phyloP scores from a whole-genome alignment of 2,329 filamentous ascomycete genomes.

The Aspergillus melleus region DNA sequence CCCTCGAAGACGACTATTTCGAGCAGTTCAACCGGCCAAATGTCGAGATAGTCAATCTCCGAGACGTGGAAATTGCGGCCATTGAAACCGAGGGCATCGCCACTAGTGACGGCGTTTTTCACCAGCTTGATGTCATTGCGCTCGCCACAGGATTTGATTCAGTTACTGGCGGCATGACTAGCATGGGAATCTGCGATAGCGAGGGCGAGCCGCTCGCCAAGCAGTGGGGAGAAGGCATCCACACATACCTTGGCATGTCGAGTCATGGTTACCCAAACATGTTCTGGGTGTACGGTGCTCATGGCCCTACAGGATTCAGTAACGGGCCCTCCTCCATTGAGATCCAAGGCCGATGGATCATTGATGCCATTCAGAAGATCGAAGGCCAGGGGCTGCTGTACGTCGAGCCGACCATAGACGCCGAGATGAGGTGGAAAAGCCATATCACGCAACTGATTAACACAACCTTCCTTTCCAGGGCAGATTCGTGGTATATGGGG shows the following conservation, averaged over 20 bases:
- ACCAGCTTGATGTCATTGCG: conserved; percentile 28
- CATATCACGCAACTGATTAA: conserved; percentile 13
- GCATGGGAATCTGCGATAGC: conserved; percentile 16
- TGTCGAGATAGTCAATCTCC: conserved; percentile 49
- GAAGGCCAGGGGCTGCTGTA: conserved; percentile 5
- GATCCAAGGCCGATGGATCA: conserved; percentile 32
- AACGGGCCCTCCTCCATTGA: conserved; percentile 40
- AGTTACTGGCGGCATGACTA: conserved; percentile 12
- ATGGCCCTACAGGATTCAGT: conserved; percentile 34
- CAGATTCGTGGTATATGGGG: conserved; percentile 28
- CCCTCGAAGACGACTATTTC: conserved; percentile 52
- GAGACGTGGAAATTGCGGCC: conserved; percentile 42
- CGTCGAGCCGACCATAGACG: conserved; percentile 11
- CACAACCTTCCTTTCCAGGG: conserved; percentile 17
- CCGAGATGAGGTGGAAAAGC: conserved; percentile 18
- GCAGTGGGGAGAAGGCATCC: conserved; percentile 17
- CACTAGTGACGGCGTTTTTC: conserved; percentile 36
- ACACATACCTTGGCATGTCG: conserved; percentile 40
- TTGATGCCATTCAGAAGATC: conserved; percentile 18
- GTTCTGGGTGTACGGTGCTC: conserved; percentile 43
- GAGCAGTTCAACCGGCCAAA: conserved; percentile 51
- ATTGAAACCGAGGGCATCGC: conserved; percentile 44
- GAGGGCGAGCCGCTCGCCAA: conserved; percentile 11
- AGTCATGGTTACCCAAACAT: conserved; percentile 46
- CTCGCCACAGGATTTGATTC: conserved; percentile 17